Evolutionary conservation across 1,139 yeast species (phyloP).

Genomic region (Magnusiomyces magnusii): DNA sequence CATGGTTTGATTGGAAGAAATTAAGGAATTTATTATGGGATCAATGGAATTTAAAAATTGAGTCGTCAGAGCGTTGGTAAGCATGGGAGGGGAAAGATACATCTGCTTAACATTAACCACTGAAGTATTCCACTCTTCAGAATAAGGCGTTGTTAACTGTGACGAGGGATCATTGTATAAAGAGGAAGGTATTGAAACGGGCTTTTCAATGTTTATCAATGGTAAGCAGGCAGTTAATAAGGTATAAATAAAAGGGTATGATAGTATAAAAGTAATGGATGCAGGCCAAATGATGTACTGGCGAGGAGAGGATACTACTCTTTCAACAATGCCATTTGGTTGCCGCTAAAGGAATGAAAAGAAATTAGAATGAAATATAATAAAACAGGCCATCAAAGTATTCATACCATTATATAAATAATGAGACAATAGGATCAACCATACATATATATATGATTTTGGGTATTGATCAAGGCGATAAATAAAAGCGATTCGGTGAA

Average conservation of each 20-base stretch:
- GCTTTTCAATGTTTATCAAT: slow-evolving; percentile 5
- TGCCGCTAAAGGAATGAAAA: slow-evolving; percentile 14
- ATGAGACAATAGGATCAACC: neutral
- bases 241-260: slow-evolving; percentile 44
- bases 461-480: neutral
- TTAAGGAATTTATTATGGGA: slow-evolving; percentile 15
- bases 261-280: slow-evolving; percentile 42
- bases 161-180: slow-evolving; percentile 3
- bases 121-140: slow-evolving; percentile 8
- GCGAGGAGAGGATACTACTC: slow-evolving; percentile 30
- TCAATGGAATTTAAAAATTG: slow-evolving; percentile 10
- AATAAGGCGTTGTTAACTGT: neutral
- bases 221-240: slow-evolving; percentile 23
- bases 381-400: neutral
- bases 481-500: neutral
- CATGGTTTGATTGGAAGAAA: neutral
- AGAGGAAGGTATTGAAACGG: slow-evolving; percentile 8
- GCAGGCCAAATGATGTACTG: slow-evolving; percentile 46
- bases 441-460: neutral
- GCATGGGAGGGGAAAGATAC: slow-evolving; percentile 30
- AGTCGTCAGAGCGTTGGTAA: slow-evolving; percentile 11
- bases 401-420: slow-evolving; percentile 2
- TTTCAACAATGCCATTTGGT: slow-evolving; percentile 13
- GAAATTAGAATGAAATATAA: neutral
- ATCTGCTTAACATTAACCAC: slow-evolving; percentile 31